Conservation (phyloP, 2,329 filamentous ascomycete genomes). For the Aquanectria penicillioides region DNA sequence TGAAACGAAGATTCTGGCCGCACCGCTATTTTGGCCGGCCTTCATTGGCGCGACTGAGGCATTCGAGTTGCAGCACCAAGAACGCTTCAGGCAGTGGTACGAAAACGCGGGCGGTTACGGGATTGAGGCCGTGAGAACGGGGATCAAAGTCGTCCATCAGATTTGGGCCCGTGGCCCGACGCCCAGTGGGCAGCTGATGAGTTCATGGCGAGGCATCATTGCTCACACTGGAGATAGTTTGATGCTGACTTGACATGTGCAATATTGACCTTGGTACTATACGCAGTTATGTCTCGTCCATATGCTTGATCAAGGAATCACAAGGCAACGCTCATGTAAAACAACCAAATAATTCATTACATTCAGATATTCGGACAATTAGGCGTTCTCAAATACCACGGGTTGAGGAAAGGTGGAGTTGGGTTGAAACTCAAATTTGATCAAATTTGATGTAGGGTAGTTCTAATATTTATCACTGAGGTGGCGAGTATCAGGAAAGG, state of each 20-base stretch:
- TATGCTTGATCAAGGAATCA: no score
- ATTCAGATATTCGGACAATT: no score
- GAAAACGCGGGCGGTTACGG: constrained; percentile 29
- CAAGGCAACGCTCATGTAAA: no score
- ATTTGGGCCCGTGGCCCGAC: constrained; percentile 30
- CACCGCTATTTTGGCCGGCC: constrained; percentile 37
- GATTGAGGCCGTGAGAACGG: constrained; percentile 36
- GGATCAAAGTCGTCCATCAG: constrained; percentile 32
- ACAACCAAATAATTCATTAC: no score
- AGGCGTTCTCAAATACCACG: no score
- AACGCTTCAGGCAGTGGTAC: constrained; percentile 35
- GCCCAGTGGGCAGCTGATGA: neutral
- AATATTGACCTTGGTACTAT: neutral
- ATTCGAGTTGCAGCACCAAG: constrained; percentile 28
- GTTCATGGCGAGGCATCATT: constrained; percentile 17
- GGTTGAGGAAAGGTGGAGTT: no score
- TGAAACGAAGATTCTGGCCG: constrained; percentile 29
- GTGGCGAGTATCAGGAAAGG: no score
- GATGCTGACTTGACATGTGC: constrained; percentile 14
- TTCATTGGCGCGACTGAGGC: constrained; percentile 38
- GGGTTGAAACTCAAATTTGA: no score
- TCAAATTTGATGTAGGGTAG: no score
- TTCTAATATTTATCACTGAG: no score
- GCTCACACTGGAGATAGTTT: neutral
- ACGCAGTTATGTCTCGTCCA: neutral